These are phyloP conservation scores for Dioscorea alata DNA, from an alignment of 106 monocot genomes.

Conservation along the genomic window DNA sequence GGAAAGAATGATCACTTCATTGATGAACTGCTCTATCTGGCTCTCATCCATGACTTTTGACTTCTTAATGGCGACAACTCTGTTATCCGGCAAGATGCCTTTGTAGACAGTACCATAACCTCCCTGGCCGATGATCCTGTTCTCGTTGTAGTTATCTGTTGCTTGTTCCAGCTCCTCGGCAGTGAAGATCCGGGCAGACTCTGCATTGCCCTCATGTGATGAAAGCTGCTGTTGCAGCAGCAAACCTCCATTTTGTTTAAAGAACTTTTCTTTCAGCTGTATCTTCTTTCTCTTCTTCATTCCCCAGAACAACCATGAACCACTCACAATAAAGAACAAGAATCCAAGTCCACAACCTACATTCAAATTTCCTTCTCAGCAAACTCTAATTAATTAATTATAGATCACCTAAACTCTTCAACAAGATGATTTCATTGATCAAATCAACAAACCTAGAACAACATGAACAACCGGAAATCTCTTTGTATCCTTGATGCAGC, in stretches of 20 bases:
- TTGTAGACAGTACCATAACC: constrained; percentile 28
- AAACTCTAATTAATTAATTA: too few relatives aligned
- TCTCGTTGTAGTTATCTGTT: constrained; percentile 14
- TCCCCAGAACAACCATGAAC: neutral
- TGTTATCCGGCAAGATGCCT: constrained; percentile 9
- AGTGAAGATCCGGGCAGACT: constrained; percentile 11
- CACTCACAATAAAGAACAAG: neutral
- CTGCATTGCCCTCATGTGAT: neutral
- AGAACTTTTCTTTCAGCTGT: constrained; percentile 7
- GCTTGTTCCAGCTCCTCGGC: constrained; percentile 22
- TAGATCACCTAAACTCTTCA: too few relatives aligned
- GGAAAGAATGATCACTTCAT: constrained; percentile 14
- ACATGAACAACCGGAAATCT: constrained; percentile 26
- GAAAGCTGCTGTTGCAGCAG: constrained; percentile 19
- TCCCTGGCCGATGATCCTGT: constrained; percentile 13
- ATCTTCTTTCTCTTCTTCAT: constrained; percentile 4
- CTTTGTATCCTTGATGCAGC: constrained; percentile 29
- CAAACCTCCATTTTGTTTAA: constrained; percentile 13
- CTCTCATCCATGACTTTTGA: constrained; percentile 4
- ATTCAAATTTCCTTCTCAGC: neutral
- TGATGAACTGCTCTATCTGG: constrained; percentile 18
- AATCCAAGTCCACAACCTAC: constrained; percentile 14
- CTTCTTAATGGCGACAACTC: constrained; percentile 19
- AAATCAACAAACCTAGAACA: constrained; percentile 21
- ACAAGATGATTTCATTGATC: too few relatives aligned